Percentiles rank a stretch among this genome's conserved stretches.
These are phyloP conservation scores for Mariannaea sp. DNA, from an alignment of 2,329 filamentous ascomycete species.

Conservation along the genomic window DNA sequence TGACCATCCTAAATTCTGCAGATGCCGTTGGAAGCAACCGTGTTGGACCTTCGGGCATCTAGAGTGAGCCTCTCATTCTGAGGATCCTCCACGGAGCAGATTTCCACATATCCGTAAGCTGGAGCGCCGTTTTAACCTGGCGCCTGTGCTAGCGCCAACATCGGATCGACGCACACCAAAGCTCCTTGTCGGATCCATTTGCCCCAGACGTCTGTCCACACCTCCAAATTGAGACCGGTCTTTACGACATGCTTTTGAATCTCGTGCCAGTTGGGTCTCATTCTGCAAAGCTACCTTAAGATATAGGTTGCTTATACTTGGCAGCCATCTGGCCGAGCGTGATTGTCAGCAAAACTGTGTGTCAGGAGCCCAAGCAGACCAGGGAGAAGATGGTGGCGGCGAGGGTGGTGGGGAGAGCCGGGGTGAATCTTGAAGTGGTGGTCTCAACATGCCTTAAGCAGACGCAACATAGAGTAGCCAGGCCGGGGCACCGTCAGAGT, in stretches of 20 bases:
- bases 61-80: neutral
- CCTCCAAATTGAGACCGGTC: slow-evolving; percentile 12
- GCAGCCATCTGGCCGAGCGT: slow-evolving; percentile 6
- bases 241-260: slow-evolving; percentile 3
- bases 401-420: slow-evolving; percentile 10
- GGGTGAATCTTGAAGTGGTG: slow-evolving; percentile 12
- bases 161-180: slow-evolving; percentile 20
- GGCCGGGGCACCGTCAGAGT: slow-evolving; percentile 1
- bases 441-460: slow-evolving; percentile 10
- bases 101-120: neutral
- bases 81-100: too few relatives aligned
- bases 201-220: slow-evolving; percentile 5
- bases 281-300: slow-evolving; percentile 12
- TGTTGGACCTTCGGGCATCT: neutral
- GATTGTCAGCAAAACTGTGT: neutral
- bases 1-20: slow-evolving; percentile 1
- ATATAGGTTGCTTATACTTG: neutral
- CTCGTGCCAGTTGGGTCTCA: slow-evolving; percentile 5
- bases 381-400: slow-evolving; percentile 11
- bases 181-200: slow-evolving; percentile 20
- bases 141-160: slow-evolving; percentile 27
- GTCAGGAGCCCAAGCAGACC: slow-evolving; percentile 1
- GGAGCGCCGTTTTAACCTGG: neutral
- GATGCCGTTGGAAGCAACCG: neutral
- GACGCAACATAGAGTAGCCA: slow-evolving; percentile 7